Conservation (phyloP, 441 rosid genomes). For the Populus hybrid region DNA sequence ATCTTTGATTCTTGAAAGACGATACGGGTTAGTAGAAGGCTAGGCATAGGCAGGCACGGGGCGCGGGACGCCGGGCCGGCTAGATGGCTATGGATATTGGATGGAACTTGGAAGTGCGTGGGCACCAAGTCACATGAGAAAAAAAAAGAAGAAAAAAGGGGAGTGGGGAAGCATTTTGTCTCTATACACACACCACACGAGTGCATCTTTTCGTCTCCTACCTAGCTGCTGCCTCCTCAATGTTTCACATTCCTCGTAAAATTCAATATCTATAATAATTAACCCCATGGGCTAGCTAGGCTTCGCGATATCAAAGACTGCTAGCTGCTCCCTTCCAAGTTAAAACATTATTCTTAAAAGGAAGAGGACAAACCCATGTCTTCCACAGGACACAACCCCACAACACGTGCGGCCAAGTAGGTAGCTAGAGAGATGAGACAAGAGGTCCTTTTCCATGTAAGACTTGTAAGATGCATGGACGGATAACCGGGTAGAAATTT, state of each 20-base stretch:
- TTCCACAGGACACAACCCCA: background rate
- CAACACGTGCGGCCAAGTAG: background rate
- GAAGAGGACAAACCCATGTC: background rate
- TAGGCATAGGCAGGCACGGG: slow-evolving; percentile 12
- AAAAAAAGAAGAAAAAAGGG: background rate
- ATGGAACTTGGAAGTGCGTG: background rate
- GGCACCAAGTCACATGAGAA: background rate
- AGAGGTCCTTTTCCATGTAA: background rate
- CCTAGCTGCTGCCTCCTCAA: no score
- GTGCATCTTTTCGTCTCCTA: background rate
- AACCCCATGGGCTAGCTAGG: no score
- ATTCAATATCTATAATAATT: no score
- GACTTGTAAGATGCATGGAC: background rate
- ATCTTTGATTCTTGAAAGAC: background rate
- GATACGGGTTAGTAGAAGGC: background rate
- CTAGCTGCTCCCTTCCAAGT: no score
- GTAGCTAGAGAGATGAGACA: background rate
- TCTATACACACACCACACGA: background rate
- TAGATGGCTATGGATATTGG: background rate
- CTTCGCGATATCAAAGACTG: background rate
- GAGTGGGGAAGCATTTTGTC: background rate
- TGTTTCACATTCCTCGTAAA: background rate
- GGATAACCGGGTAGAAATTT: background rate
- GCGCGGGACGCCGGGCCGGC: slow-evolving; percentile 27
- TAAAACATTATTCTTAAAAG: background rate